Evolutionary conservation across 2,329 filamentous ascomycete species (phyloP), one percentile per base, ranked within the genome.

Genomic region (Geosmithia putterillii): DNA sequence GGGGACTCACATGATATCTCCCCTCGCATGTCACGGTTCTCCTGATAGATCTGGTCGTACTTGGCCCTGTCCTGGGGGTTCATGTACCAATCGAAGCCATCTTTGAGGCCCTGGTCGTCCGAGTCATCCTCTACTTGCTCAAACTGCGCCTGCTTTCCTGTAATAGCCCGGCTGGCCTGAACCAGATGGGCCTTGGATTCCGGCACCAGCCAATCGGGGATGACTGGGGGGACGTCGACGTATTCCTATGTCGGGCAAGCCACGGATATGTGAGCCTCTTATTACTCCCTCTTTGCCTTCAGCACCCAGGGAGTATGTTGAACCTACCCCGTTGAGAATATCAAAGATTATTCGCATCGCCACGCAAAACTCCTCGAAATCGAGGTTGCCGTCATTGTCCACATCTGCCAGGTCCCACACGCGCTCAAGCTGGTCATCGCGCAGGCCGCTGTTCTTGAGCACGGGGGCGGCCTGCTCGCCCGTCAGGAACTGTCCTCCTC

Each of bases 31-130:
- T 94, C 86, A 47, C 88, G 79, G 66, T 88, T 94, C 55, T 94
- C 88, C 50, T 83, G 84, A 66, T 96, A 98, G 64, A 98, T 98
- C 54, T 90, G 86, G 64, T 95, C 88, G 67, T 98, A 98, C 64
- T 95, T 96, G 50, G 78, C 60, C 66, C 94, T 94, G 66, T 98
- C 89, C 23, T 71, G 65, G 1, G 92, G 92, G 47, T 80, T 88
- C 87, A 98, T 98, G 68, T 98, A 98, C 92, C 92, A 98, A 62
- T 98, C 92, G 62, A 98, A 98, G 12, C 90, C 90, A 63, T 95
- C 88, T 61, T 94, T 94, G 48, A 98, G 70, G 1, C 88, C 88
- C 1, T 80, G 78, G 4, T 81, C 79, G 52, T 95, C 89, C 50
- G 82, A 78, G 47, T 94, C 85, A 52, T 88, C 84, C 44, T 88